Evolutionary conservation across 257 asterid species (phyloP), one percentile per base, ranked within the genome.

Genomic region (Misopates orontium): DNA sequence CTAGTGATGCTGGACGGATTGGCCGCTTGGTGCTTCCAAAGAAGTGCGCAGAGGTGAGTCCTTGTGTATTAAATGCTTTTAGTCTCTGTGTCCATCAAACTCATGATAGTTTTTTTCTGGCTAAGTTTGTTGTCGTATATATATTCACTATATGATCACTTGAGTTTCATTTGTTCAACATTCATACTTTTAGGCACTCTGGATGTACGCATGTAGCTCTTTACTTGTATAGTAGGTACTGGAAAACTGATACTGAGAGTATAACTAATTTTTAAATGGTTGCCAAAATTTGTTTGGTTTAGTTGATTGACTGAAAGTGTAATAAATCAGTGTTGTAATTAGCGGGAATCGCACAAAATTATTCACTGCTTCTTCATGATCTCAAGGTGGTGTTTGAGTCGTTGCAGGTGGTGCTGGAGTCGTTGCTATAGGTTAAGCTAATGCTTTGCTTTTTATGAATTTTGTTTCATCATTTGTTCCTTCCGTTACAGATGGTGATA

Each of bases 21-120:
- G 97, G 98, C 70, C 96, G 98, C 76, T 66, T 93, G 73, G 94
- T 93, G 66, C 85, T 93, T 56, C 98, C 98, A 22, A 93, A 93
- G 73, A 93, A 84, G 75, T 90, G 98, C 64, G 98, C 97, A 16
- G 98, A 93, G 97, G 98, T 87, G 72, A 83, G 87, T 60, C 53
- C 62, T 66, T 72, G 5, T 68, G 45, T 65, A 60, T 73, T 24
- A 39, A 69, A 42, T 58, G 44, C 61, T 79, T 28, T 58, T 56
- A 16, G 4, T 28, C 36, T 28, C 36, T 28, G 36, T 28, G 6
- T 28, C 36, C 6, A 6, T 28, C 6, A 28, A 28, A 53, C 59
- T 56, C 49, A 10, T 23, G 52, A 55, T 19, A 52, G 32, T 18
- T 42, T 32, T 42, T 62, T 25, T 21, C 2, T 2, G 36, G 4